A percentile compares a stretch with the other conserved stretches of the same genome.
Conservation (phyloP, 345 rosid genomes). For the Lumnitzera racemosa region DNA sequence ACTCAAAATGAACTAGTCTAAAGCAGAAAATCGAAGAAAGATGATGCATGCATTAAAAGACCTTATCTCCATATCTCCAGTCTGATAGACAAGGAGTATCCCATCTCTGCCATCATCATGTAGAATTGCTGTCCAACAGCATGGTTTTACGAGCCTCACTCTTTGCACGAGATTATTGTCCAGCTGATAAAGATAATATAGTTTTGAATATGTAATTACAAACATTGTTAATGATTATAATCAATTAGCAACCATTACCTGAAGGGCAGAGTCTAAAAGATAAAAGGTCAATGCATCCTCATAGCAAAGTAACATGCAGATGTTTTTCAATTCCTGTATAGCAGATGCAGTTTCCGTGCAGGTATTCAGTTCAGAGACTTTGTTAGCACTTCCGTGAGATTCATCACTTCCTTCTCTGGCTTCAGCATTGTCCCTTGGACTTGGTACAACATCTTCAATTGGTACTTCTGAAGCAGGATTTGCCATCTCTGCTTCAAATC, state of each 20-base stretch:
- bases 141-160: slow-evolving; percentile 46
- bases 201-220: slow-evolving; percentile 17
- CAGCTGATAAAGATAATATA: slow-evolving; percentile 39
- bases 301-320: slow-evolving; percentile 47
- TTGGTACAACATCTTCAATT: slow-evolving; percentile 16
- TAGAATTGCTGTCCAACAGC: slow-evolving; percentile 71
- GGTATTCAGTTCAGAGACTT: slow-evolving; percentile 21
- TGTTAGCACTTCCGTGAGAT: slow-evolving; percentile 21
- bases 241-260: slow-evolving; percentile 35
- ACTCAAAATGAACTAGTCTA: too few relatives aligned
- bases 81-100: slow-evolving; percentile 51
- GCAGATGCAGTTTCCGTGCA: slow-evolving; percentile 24
- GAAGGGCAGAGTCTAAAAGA: slow-evolving; percentile 44
- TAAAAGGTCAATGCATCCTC: slow-evolving; percentile 54
- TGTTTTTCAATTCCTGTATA: slow-evolving; percentile 23
- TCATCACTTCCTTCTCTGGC: slow-evolving; percentile 23
- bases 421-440: slow-evolving; percentile 22
- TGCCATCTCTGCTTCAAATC: slow-evolving; percentile 38
- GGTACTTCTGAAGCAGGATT: slow-evolving; percentile 24
- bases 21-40: neutral
- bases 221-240: slow-evolving; percentile 6
- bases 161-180: slow-evolving; percentile 29
- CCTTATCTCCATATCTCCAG: slow-evolving; percentile 81
- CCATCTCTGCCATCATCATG: slow-evolving; percentile 46
- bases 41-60: slow-evolving; percentile 7